These are phyloP conservation scores for Penicillium sp. DNA, from an alignment of 2,329 filamentous ascomycete genomes.

Conservation along the genomic window DNA sequence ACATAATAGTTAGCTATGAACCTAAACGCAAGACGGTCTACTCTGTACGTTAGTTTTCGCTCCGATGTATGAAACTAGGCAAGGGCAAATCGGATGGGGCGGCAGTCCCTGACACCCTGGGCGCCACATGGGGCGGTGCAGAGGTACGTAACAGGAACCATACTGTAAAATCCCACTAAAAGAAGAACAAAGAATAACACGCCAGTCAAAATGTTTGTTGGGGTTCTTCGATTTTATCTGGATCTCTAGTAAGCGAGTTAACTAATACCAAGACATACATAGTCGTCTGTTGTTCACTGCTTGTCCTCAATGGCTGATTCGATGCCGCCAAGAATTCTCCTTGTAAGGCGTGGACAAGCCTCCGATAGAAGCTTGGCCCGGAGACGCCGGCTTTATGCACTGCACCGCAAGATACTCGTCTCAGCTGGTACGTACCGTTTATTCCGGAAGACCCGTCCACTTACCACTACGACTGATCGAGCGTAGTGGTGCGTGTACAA, in stretches of 20 bases:
- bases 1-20: not conserved
- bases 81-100: not conserved
- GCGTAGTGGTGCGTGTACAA: not conserved
- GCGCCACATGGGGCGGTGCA: slow-evolving; percentile 11
- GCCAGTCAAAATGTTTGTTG: not conserved
- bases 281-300: slow-evolving; percentile 10
- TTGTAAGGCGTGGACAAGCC: slow-evolving; percentile 28
- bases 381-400: not conserved
- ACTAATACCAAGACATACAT: not conserved
- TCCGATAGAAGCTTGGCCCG: slow-evolving; percentile 28
- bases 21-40: no score
- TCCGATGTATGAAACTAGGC: not conserved
- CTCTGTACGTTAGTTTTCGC: not conserved
- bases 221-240: not conserved
- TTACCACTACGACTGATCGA: not conserved
- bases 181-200: not conserved
- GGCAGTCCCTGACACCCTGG: not conserved
- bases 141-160: slow-evolving; percentile 9
- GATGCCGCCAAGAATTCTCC: slow-evolving; percentile 14
- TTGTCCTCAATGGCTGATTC: slow-evolving; percentile 3
- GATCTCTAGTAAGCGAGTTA: not conserved
- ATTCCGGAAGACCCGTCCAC: slow-evolving; percentile 1
- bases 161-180: not conserved
- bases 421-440: slow-evolving; percentile 4
- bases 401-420: not conserved